Base-by-base conservation (phyloP, 2,329 filamentous ascomycete genomes). In the Decorospora gaudefroyi region DNA sequence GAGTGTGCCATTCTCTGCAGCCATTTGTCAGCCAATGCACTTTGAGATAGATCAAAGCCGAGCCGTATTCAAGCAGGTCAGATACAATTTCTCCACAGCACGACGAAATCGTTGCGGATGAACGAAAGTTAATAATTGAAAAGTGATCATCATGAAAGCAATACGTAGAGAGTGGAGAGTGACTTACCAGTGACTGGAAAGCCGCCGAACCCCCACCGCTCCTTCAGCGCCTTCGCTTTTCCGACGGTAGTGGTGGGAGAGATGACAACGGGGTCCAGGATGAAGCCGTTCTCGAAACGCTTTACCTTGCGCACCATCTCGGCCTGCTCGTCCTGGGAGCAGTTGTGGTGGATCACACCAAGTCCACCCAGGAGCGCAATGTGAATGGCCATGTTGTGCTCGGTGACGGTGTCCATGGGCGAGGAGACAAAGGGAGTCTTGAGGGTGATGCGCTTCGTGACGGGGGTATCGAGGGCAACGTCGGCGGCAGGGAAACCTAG, bases 271-370 rank as follows among this genome's bases (percentile, higher is more conserved):
- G 93, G 93, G 68, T 99, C 95, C 32, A 90, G 80, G 69, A 99
- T 99, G 79, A 99, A 99, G 62, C 93, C 93, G 77, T 99, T 99
- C 78, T 99, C 93, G 74, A 90, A 99, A 67, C 93, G 84, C 86
- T 99, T 99, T 64, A 99, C 93, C 79, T 96, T 97, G 74, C 90
- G 84, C 59, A 99, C 89, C 93, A 99, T 99, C 78, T 96, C 91
- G 57, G 93, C 93, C 78, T 99, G 93, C 42, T 89, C 88, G 18
- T 97, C 90, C 19, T 91, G 83, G n/a, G 91, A 93, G 82, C 93
- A 99, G 80, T 99, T 99, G 83, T 99, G 93, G 80, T 99, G 93
- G 61, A 99, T 95, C 62, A 99, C 90, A 76, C 93, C 89, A 12
- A 95, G 79, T 65, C 89, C 89, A 63, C 89, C 89, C 68, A 93